Conservation (phyloP, 306 rosid genomes). For the Sophora flavescens region DNA sequence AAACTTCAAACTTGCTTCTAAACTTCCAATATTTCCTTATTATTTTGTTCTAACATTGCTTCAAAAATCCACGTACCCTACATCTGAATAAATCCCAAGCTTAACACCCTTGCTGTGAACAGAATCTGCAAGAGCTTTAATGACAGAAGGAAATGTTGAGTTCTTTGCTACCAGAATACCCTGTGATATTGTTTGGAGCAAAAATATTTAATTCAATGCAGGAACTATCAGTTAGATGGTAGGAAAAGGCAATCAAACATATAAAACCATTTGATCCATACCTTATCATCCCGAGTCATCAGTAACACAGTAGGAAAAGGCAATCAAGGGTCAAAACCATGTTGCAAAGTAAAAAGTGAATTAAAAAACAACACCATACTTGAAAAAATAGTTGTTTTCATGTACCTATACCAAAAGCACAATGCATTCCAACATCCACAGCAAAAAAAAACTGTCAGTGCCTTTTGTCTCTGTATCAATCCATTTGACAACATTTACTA, state of each 20-base stretch:
- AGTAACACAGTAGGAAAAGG: conserved; percentile 57
- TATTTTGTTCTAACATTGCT: too few species aligned
- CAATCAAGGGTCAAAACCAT: background rate
- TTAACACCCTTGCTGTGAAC: conserved; percentile 93
- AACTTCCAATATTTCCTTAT: too few species aligned
- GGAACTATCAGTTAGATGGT: background rate
- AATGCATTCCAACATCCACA: too few species aligned
- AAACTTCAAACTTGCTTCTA: too few species aligned
- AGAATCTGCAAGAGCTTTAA: conserved; percentile 88
- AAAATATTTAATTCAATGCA: background rate
- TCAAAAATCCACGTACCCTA: conserved; percentile 73
- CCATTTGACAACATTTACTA: too few species aligned
- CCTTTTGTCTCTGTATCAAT: too few species aligned
- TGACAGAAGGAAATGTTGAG: conserved; percentile 91
- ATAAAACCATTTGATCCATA: conserved; percentile 32
- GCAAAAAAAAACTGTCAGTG: too few species aligned
- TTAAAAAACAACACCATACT: background rate
- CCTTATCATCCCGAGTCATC: conserved; percentile 75
- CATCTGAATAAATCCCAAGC: too few species aligned
- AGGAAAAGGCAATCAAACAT: background rate
- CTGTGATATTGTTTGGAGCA: conserved; percentile 44
- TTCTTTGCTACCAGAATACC: conserved; percentile 79
- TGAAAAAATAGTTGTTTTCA: background rate
- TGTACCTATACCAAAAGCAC: conserved; percentile 88
- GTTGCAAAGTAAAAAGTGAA: conserved; percentile 5